Evolutionary conservation across 495 filamentous ascomycete species (phyloP).

Genomic region (Peziza echinospora): DNA sequence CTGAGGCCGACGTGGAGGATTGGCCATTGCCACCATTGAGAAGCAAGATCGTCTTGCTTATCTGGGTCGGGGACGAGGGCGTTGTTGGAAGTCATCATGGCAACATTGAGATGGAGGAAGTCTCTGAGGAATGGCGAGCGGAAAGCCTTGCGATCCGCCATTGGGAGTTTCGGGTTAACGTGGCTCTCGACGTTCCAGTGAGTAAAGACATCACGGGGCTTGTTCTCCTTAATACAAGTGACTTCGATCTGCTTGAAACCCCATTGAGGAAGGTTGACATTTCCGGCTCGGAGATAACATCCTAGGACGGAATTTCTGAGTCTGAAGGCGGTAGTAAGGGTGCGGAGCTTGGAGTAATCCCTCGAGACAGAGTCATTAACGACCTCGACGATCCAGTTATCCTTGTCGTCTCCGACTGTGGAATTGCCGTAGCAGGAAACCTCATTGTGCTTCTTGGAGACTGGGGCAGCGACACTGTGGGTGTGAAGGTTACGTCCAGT

Average conservation of each 20-base stretch:
- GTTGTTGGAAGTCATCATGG: constrained; percentile 99
- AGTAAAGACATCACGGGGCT: constrained; percentile 76
- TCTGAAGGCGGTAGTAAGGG: constrained; percentile 81
- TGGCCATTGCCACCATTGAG: constrained; percentile 97
- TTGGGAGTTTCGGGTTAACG: constrained; percentile 80
- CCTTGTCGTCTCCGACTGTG: constrained; percentile 93
- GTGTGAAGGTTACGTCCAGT: constrained; percentile 94
- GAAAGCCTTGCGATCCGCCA: constrained; percentile 77
- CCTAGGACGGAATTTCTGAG: constrained; percentile 63
- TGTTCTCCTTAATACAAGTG: constrained; percentile 84
- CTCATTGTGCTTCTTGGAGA: constrained; percentile 75
- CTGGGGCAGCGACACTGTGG: constrained; percentile 65
- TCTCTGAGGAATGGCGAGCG: constrained; percentile 91
- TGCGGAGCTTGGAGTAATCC: constrained; percentile 70
- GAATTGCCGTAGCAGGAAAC: constrained; percentile 92
- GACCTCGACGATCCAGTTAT: constrained; percentile 91
- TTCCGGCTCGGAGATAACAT: constrained; percentile 88
- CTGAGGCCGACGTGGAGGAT: constrained; percentile 82
- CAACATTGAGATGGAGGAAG: constrained; percentile 93
- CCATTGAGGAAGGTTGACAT: constrained; percentile 94
- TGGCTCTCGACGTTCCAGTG: constrained; percentile 99
- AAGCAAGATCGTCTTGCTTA: constrained; percentile 95
- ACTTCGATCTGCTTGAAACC: constrained; percentile 99
- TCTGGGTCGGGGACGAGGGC: constrained; percentile 93
- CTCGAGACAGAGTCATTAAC: constrained; percentile 69